phyloP scores from a whole-genome alignment of 2,329 filamentous ascomycete species.

The Metarhizium rileyi region DNA sequence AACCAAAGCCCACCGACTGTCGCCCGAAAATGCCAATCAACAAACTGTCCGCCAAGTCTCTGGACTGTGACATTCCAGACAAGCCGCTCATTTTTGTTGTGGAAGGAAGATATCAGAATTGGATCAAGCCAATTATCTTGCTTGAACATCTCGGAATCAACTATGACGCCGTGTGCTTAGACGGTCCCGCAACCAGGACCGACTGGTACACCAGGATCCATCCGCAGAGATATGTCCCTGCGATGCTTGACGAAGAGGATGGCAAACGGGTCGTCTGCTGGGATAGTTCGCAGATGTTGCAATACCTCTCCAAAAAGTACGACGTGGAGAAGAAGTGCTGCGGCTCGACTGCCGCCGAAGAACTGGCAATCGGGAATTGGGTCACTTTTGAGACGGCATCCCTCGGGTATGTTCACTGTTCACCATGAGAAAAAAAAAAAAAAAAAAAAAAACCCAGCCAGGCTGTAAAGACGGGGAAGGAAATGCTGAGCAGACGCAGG shows the following conservation, averaged over 20 bases:
- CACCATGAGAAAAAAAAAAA: no score
- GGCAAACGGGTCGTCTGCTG: constrained; percentile 4
- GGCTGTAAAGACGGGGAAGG: no score
- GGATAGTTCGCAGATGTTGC: constrained; percentile 7
- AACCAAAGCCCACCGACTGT: neutral
- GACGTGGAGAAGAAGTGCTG: constrained; percentile 1
- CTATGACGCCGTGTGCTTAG: constrained; percentile 3
- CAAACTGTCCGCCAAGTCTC: neutral
- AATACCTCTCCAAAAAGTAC: constrained; percentile 3
- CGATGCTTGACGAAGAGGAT: constrained; percentile 4
- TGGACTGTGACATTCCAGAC: constrained; percentile 5
- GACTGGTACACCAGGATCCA: constrained; percentile 6
- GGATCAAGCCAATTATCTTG: constrained; percentile 7
- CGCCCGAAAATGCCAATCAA: constrained; percentile 3
- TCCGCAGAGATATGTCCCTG: constrained; percentile 7
- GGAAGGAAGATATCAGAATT: constrained; percentile 6
- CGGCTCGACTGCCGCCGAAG: neutral
- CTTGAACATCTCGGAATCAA: constrained; percentile 2
- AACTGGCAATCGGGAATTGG: constrained; percentile 6
- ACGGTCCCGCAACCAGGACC: constrained; percentile 3
- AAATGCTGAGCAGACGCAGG: neutral
- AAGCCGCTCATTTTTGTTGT: constrained; percentile 7
- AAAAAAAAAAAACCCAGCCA: no score
- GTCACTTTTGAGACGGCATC: constrained; percentile 7
- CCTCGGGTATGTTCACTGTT: neutral